Conservation (phyloP, 1,139 yeast species). For the Hanseniaspora uvarum region DNA sequence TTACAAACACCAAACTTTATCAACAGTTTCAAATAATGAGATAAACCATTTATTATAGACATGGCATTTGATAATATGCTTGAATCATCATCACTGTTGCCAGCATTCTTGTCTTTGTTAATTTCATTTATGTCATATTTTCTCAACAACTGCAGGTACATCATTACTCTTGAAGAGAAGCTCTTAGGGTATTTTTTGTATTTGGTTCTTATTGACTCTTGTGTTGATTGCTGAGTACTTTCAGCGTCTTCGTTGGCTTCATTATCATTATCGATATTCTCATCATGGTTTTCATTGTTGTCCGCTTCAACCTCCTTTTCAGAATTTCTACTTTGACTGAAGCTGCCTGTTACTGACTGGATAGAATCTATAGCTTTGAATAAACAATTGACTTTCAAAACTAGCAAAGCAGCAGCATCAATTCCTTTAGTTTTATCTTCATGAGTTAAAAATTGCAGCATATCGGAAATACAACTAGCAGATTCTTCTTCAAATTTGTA, state of each 20-base stretch:
- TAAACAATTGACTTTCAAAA: slow-evolving; percentile 62
- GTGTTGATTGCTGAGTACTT: slow-evolving; percentile 3
- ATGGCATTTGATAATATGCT: slow-evolving; percentile 50
- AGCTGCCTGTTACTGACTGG: slow-evolving; percentile 22
- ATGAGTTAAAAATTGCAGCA: slow-evolving; percentile 76
- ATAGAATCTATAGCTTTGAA: slow-evolving; percentile 65
- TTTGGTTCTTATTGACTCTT: slow-evolving; percentile 18
- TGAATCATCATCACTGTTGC: not conserved
- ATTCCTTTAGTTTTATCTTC: slow-evolving; percentile 66
- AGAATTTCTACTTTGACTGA: slow-evolving; percentile 17
- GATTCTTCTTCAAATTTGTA: slow-evolving; percentile 89
- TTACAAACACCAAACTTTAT: slow-evolving; percentile 71
- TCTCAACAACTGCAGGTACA: slow-evolving; percentile 60
- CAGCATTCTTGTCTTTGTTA: slow-evolving; percentile 23
- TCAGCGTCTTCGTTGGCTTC: slow-evolving; percentile 1
- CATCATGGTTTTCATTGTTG: slow-evolving; percentile 14
- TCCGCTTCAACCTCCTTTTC: slow-evolving; percentile 12
- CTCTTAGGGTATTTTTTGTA: slow-evolving; percentile 77
- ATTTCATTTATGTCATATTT: slow-evolving; percentile 38
- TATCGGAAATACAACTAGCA: slow-evolving; percentile 82
- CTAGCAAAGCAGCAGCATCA: slow-evolving; percentile 60
- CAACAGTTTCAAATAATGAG: slow-evolving; percentile 79
- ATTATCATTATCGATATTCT: slow-evolving; percentile 17
- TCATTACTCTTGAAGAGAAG: slow-evolving; percentile 68
- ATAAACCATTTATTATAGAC: slow-evolving; percentile 80